Base-by-base conservation (phyloP, 129 eudicot genomes). In the Chrysanthemum seticuspe region DNA sequence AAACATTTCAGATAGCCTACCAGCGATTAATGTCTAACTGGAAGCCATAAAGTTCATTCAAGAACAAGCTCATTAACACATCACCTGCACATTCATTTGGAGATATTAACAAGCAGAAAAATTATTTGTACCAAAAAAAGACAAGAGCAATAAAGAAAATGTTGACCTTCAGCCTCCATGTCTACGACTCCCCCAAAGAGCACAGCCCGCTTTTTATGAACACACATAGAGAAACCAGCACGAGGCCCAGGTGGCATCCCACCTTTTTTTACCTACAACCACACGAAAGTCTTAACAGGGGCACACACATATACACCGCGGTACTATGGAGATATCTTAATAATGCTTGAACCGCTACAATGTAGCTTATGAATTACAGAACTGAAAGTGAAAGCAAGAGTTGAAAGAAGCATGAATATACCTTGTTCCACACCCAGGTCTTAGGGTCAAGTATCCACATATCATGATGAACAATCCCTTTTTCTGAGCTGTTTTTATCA, bases 171-270 rank as follows among this genome's bases (percentile, higher is more conserved):
- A 83, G 88, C 84, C 76, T 93, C 98, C 95, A 93, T 90, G 70
- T 93, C 98, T 74, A 93, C 98, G 56, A 93, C 98, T 50, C 98
- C 98, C 49, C 98, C 98, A 83, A 86, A 93, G 53, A 93, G 83
- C 72, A 93, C 67, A n/a, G 93, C 96, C 78, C 98, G 78, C 77
- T 93, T 93, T 79, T 93, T 93, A 78, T 93, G 98, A 70, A 93
- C 91, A 77, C 92, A 85, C 91, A 90, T 86, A 27, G 97, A 87
- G 83, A 93, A 93, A 60, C 98, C 92, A 80, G 98, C 98, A 84
- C 98, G 96, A 77, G 97, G 83, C 34, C 97, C 98, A 68, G 98
- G 98, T 67, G 98, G 98, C 96, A 93, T 89, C 83, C 98, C 98
- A 68, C 92, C 92, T 85, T 90, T 93, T 86, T 90, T 93, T 50